These are phyloP conservation scores for Candida nanaspora DNA, from an alignment of 805 yeast genomes.

Conservation along the genomic window DNA sequence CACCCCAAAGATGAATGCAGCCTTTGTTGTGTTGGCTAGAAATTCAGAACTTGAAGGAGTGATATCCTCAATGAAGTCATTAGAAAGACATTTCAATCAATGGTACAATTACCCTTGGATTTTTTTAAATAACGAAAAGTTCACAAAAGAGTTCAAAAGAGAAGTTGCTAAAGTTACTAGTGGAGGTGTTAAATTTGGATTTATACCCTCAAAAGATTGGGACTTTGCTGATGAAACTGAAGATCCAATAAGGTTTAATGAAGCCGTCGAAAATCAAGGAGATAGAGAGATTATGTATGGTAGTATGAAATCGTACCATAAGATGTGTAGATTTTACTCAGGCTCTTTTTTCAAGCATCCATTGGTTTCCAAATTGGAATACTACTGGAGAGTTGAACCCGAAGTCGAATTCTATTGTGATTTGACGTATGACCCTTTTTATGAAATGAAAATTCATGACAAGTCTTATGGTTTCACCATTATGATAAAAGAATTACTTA, in stretches of 20 bases:
- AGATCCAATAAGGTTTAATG: constrained; percentile 38
- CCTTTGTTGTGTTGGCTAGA: constrained; percentile 76
- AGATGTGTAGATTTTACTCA: constrained; percentile 91
- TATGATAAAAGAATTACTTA: constrained; percentile 66
- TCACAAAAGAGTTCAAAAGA: constrained; percentile 54
- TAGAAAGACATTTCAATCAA: constrained; percentile 87
- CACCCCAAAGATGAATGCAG: constrained; percentile 61
- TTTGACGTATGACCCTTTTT: constrained; percentile 84
- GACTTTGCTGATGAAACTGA: constrained; percentile 45
- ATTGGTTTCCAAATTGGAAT: constrained; percentile 59
- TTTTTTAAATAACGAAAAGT: constrained; percentile 75
- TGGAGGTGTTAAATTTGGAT: constrained; percentile 67
- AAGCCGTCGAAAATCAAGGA: constrained; percentile 65
- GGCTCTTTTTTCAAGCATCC: constrained; percentile 81
- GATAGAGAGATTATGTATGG: constrained; percentile 85
- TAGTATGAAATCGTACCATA: constrained; percentile 72
- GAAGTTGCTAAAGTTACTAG: constrained; percentile 46
- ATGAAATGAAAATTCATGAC: constrained; percentile 60
- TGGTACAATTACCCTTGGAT: constrained; percentile 94
- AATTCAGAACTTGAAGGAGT: constrained; percentile 79
- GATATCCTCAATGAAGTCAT: constrained; percentile 56
- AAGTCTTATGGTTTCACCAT: constrained; percentile 86
- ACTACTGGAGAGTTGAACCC: constrained; percentile 98
- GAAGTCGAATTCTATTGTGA: constrained; percentile 87
- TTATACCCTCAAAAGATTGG: constrained; percentile 57